phyloP scores from a whole-genome alignment of 148 eudicot species.

The Dysphania ambrosioides region DNA sequence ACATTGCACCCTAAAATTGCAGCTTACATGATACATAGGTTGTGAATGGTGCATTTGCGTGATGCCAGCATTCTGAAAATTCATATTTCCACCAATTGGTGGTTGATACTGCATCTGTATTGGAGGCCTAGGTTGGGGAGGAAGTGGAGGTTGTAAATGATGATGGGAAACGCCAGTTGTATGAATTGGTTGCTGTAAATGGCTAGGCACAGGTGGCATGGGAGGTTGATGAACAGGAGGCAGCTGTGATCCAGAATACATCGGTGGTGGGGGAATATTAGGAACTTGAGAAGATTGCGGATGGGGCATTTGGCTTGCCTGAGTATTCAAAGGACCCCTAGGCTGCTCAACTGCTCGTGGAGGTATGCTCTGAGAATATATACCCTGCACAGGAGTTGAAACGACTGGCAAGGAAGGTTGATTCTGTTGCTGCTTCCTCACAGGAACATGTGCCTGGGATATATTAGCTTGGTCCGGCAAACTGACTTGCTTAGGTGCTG shows the following conservation, averaged over 20 bases:
- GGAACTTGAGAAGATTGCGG: conserved; percentile 59
- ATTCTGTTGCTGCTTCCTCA: conserved; percentile 51
- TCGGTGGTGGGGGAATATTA: conserved; percentile 45
- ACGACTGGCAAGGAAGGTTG: conserved; percentile 40
- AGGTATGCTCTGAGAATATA: conserved; percentile 47
- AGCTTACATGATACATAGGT: conserved; percentile 66
- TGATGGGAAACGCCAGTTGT: conserved; percentile 47
- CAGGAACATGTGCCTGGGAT: conserved; percentile 36
- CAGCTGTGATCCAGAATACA: conserved; percentile 48
- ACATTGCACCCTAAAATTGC: background rate
- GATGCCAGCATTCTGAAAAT: conserved; percentile 65
- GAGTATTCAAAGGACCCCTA: conserved; percentile 43
- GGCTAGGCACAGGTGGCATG: conserved; percentile 44
- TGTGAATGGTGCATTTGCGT: conserved; percentile 75
- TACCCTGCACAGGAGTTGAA: conserved; percentile 41
- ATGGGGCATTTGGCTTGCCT: conserved; percentile 42
- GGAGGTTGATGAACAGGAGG: conserved; percentile 54
- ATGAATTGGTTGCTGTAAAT: conserved; percentile 66
- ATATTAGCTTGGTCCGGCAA: conserved; percentile 48
- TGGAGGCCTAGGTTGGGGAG: conserved; percentile 66
- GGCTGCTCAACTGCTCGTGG: conserved; percentile 50
- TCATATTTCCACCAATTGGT: conserved; percentile 52
- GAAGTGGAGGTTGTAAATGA: conserved; percentile 62
- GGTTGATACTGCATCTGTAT: conserved; percentile 60
- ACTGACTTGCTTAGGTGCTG: conserved; percentile 49